Conservation (phyloP, 306 rosid genomes). For the Lathyrus oleraceus region DNA sequence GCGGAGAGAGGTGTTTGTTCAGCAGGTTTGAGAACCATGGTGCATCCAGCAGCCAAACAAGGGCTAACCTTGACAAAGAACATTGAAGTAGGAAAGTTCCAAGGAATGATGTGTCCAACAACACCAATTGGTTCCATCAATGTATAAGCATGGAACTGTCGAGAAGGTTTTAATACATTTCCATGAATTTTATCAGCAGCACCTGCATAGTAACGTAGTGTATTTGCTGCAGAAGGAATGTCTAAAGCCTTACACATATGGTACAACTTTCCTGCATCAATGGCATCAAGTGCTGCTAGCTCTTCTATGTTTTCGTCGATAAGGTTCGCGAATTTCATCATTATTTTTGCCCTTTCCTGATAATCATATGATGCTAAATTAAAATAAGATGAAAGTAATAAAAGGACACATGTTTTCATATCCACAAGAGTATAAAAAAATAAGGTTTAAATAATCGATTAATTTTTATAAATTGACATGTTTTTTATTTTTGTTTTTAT, state of each 20-base stretch:
- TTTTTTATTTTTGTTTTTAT: too few species aligned
- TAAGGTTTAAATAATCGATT: too few species aligned
- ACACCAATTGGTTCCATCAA: slow-evolving; percentile 76
- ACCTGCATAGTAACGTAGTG: slow-evolving; percentile 75
- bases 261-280: slow-evolving; percentile 67
- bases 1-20: slow-evolving; percentile 88
- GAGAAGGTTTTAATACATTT: slow-evolving; percentile 54
- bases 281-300: slow-evolving; percentile 62
- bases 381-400: too few species aligned
- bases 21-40: slow-evolving; percentile 82
- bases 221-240: slow-evolving; percentile 49
- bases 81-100: slow-evolving; percentile 68
- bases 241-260: slow-evolving; percentile 42
- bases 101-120: slow-evolving; percentile 74
- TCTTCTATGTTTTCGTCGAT: slow-evolving; percentile 63
- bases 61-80: slow-evolving; percentile 61
- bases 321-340: slow-evolving; percentile 65
- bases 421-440: too few species aligned
- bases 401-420: too few species aligned
- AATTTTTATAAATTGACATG: too few species aligned
- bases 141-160: slow-evolving; percentile 61
- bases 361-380: not conserved
- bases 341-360: slow-evolving; percentile 60
- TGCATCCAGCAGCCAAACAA: slow-evolving; percentile 80
- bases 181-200: slow-evolving; percentile 92